Evolutionary conservation across 208 protist species (phyloP).

Genomic region (Leishmania amazonensis): DNA sequence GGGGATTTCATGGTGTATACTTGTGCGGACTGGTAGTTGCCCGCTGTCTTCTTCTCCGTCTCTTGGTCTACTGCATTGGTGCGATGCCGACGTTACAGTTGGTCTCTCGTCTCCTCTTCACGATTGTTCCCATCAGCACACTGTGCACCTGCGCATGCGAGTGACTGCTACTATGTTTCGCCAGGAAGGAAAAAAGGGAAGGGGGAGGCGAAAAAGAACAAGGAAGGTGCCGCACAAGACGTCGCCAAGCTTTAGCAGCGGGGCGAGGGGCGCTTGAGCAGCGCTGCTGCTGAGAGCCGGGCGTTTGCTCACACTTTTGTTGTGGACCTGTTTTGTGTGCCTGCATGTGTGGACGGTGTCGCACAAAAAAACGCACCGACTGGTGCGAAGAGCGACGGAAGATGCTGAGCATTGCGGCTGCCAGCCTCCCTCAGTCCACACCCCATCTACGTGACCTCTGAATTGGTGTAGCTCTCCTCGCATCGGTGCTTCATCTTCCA

Average conservation of each 20-base stretch:
- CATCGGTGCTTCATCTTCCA: neutral
- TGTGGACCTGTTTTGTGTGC: neutral
- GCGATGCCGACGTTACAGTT: neutral
- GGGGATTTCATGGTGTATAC: neutral
- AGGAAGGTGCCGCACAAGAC: neutral
- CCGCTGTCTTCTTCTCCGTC: neutral
- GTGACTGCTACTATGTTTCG: neutral
- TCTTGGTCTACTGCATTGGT: neutral
- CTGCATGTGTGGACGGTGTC: neutral
- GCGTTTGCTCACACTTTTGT: neutral
- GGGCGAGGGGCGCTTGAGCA: neutral
- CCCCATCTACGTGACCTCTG: neutral
- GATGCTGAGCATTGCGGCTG: constrained; percentile 1
- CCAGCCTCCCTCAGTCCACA: neutral
- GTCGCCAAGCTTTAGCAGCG: neutral
- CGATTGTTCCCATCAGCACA: neutral
- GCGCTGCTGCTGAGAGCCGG: neutral
- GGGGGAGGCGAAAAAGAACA: neutral
- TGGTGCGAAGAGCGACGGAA: no score
- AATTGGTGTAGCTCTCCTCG: neutral
- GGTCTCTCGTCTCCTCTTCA: neutral
- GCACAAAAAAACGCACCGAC: neutral
- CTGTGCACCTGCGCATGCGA: neutral
- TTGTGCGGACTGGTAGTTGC: neutral
- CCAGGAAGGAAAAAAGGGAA: neutral